These are phyloP conservation scores for Pyrus communis DNA, from an alignment of 306 rosid species.

Conservation along the genomic window DNA sequence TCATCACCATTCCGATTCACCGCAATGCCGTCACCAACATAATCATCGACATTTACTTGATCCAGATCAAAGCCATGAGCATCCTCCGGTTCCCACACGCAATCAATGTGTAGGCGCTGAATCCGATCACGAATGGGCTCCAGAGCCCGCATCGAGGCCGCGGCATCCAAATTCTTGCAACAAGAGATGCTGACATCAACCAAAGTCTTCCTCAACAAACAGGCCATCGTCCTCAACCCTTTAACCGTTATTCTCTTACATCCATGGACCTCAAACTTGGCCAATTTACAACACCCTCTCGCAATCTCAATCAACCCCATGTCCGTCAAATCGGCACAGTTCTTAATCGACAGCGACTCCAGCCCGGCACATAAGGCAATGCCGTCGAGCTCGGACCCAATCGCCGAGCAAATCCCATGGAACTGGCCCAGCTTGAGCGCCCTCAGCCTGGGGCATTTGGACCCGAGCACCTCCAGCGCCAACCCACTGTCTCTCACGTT, in stretches of 20 bases:
- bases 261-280: slow-evolving; percentile 57
- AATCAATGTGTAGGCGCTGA: slow-evolving; percentile 72
- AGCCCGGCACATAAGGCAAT: slow-evolving; percentile 71
- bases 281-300: slow-evolving; percentile 66
- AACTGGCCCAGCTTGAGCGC: slow-evolving; percentile 68
- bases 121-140: slow-evolving; percentile 62
- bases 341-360: slow-evolving; percentile 53
- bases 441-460: slow-evolving; percentile 59
- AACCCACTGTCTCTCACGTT: slow-evolving; percentile 60
- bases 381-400: slow-evolving; percentile 73
- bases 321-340: slow-evolving; percentile 65
- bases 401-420: slow-evolving; percentile 68
- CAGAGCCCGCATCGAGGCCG: slow-evolving; percentile 47
- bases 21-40: not conserved
- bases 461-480: slow-evolving; percentile 62
- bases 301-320: slow-evolving; percentile 92
- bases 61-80: slow-evolving; percentile 23
- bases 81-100: slow-evolving; percentile 55
- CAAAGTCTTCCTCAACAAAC: slow-evolving; percentile 49
- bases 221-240: slow-evolving; percentile 67
- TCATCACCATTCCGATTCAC: not conserved
- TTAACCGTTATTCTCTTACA: slow-evolving; percentile 57
- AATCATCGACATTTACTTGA: slow-evolving; percentile 13
- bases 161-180: slow-evolving; percentile 56
- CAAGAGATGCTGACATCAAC: slow-evolving; percentile 59